A percentile compares a stretch with the other conserved stretches of the same genome.
These are phyloP conservation scores for Lachancea mirantina DNA, from an alignment of 805 yeast genomes.

Conservation along the genomic window DNA sequence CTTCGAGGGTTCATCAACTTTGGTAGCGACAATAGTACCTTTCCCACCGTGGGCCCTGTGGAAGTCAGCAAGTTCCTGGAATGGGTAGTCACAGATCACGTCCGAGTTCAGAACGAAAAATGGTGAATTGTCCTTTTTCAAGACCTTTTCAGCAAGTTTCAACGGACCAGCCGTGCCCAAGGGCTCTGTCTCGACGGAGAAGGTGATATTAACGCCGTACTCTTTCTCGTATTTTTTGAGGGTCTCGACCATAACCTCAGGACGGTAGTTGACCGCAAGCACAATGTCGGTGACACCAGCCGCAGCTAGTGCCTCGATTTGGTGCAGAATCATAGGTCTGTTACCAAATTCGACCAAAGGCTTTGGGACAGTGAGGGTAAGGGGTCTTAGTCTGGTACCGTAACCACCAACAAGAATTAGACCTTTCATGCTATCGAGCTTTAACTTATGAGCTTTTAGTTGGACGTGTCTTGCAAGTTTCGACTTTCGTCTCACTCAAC, in stretches of 20 bases:
- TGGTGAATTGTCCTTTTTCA: conserved; percentile 92
- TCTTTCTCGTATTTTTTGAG: conserved; percentile 88
- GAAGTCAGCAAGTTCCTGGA: conserved; percentile 83
- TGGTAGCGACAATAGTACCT: conserved; percentile 98
- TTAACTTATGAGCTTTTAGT: no score
- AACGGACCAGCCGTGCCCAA: conserved; percentile 99
- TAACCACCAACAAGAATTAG: conserved; percentile 98
- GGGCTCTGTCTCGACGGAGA: conserved; percentile 98
- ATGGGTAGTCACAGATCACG: conserved; percentile 98
- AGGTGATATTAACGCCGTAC: conserved; percentile 91
- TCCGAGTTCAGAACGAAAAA: conserved; percentile 97
- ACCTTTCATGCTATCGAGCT: conserved; percentile 62
- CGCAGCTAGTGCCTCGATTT: conserved; percentile 93
- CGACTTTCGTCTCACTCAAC: no score
- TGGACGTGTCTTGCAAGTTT: no score
- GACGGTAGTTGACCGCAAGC: conserved; percentile 97
- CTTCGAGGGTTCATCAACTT: conserved; percentile 98
- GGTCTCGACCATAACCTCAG: conserved; percentile 97
- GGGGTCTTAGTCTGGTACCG: conserved; percentile 99
- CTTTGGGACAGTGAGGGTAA: conserved; percentile 90
- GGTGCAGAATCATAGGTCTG: conserved; percentile 98
- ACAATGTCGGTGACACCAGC: conserved; percentile 99
- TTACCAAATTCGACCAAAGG: conserved; percentile 97
- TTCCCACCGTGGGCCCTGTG: conserved; percentile 94
- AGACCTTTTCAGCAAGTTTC: conserved; percentile 88